Conservation (phyloP, 73 alveolate species). For the Paramecium caudatum region DNA sequence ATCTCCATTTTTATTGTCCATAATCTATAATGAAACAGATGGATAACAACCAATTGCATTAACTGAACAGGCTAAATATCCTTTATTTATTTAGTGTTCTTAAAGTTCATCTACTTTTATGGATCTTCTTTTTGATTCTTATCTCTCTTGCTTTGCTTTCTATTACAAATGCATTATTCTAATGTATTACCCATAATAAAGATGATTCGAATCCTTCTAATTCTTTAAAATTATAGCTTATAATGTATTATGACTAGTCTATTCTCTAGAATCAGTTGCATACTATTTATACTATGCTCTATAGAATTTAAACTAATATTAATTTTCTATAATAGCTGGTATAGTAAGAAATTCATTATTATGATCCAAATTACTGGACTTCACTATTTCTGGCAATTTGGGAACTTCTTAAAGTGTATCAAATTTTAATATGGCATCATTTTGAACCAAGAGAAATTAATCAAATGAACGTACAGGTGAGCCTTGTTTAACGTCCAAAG, state of each 20-base stretch:
- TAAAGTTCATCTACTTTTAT: conserved; percentile 6
- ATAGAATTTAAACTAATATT: conserved; percentile 22
- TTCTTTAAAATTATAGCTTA: neutral
- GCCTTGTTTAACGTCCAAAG: conserved; percentile 52
- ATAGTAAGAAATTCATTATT: neutral
- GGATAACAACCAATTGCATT: conserved; percentile 68
- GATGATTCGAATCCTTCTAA: neutral
- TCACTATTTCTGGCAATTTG: neutral
- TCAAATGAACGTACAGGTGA: conserved; percentile 47
- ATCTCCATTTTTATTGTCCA: conserved; percentile 13
- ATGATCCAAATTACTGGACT: conserved; percentile 29
- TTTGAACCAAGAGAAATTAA: conserved; percentile 31
- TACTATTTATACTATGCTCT: conserved; percentile 41
- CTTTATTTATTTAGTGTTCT: conserved; percentile 17
- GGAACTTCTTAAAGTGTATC: neutral
- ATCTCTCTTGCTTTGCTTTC: conserved; percentile 2
- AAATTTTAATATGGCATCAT: conserved; percentile 23
- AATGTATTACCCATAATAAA: conserved; percentile 15
- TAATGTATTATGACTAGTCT: neutral
- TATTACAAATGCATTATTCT: conserved; percentile 19
- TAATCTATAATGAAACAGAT: conserved; percentile 5
- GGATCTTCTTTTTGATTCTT: conserved; percentile 15
- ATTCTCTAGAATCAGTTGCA: conserved; percentile 3
- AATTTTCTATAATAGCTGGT: conserved; percentile 52
- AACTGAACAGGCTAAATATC: conserved; percentile 18